Percentiles rank a stretch among this genome's conserved stretches.
Evolutionary conservation across 2,329 filamentous ascomycete genomes (phyloP).

Genomic region (Ustulina deusta): DNA sequence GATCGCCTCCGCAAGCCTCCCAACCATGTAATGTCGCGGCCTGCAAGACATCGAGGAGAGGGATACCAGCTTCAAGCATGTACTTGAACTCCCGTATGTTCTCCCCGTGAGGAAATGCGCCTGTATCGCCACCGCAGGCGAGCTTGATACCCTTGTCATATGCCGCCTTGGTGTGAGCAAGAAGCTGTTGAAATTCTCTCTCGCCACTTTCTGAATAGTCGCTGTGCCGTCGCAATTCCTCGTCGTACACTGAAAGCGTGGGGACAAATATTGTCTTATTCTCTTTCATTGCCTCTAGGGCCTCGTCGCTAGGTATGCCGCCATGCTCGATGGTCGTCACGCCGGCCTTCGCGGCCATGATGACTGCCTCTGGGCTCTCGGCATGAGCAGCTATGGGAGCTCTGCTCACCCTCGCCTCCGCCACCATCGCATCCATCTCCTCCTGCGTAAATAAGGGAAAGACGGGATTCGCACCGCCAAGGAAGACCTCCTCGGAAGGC

Average conservation of each 20-base stretch:
- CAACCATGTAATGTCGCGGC: constrained; percentile 65
- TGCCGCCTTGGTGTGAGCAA: constrained; percentile 58
- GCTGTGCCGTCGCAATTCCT: constrained; percentile 23
- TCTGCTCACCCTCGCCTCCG: constrained; percentile 57
- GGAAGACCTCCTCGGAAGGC: constrained; percentile 47
- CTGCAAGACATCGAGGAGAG: constrained; percentile 62
- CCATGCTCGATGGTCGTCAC: constrained; percentile 63
- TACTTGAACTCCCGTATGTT: constrained; percentile 66
- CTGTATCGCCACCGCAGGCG: constrained; percentile 66
- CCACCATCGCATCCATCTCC: constrained; percentile 63
- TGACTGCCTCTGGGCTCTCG: constrained; percentile 56
- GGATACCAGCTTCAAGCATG: constrained; percentile 63
- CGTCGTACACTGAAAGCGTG: constrained; percentile 61
- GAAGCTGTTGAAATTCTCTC: constrained; percentile 48
- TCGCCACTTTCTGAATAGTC: constrained; percentile 40
- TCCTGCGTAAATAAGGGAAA: constrained; percentile 60
- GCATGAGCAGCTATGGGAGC: constrained; percentile 60
- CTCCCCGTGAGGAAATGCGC: constrained; percentile 65
- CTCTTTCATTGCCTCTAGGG: constrained; percentile 59
- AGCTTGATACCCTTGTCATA: constrained; percentile 61
- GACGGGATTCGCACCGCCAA: constrained; percentile 54
- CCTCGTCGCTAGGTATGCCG: constrained; percentile 53
- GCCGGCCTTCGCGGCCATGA: constrained; percentile 61
- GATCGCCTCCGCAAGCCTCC: constrained; percentile 66
- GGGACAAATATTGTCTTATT: constrained; percentile 64